These are phyloP conservation scores for Laburnicola sp. DNA, from an alignment of 2,329 filamentous ascomycete species.

Conservation along the genomic window DNA sequence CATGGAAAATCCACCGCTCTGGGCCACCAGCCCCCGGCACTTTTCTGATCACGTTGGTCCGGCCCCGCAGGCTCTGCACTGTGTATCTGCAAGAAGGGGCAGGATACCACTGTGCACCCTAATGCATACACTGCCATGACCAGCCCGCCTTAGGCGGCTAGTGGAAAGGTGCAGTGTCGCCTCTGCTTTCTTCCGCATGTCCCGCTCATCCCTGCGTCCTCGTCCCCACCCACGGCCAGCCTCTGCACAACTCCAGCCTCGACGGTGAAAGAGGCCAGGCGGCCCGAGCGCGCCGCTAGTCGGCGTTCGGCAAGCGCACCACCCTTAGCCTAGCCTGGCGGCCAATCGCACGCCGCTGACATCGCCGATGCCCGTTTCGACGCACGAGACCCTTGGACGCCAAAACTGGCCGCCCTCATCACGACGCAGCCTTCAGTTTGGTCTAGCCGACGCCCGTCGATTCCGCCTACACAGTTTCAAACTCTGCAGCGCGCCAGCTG, in stretches of 20 bases:
- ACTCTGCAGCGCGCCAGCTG: not conserved
- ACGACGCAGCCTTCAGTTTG: conserved; percentile 7
- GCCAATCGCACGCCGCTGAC: conserved; percentile 23
- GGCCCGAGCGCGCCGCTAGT: conserved; percentile 28
- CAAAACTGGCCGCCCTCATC: conserved; percentile 21
- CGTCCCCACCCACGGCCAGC: conserved; percentile 22
- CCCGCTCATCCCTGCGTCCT: conserved; percentile 17
- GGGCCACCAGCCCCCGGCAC: not conserved
- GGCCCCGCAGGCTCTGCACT: not conserved
- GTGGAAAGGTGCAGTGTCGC: no score
- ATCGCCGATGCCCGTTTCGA: conserved; percentile 36
- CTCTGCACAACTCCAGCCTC: conserved; percentile 34
- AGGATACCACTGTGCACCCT: no score
- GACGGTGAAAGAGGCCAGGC: conserved; percentile 20
- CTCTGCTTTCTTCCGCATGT: not conserved
- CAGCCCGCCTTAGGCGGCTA: no score
- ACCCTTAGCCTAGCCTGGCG: conserved; percentile 6
- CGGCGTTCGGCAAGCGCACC: conserved; percentile 7
- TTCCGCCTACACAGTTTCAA: conserved; percentile 4
- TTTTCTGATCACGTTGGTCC: no score
- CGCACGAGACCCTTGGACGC: conserved; percentile 27
- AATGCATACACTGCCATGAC: no score
- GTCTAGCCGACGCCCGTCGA: not conserved
- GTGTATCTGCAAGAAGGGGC: not conserved
- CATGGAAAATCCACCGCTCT: conserved; percentile 13